These are phyloP conservation scores for Delphinella strobiligena DNA, from an alignment of 2,329 filamentous ascomycete genomes.

Conservation along the genomic window DNA sequence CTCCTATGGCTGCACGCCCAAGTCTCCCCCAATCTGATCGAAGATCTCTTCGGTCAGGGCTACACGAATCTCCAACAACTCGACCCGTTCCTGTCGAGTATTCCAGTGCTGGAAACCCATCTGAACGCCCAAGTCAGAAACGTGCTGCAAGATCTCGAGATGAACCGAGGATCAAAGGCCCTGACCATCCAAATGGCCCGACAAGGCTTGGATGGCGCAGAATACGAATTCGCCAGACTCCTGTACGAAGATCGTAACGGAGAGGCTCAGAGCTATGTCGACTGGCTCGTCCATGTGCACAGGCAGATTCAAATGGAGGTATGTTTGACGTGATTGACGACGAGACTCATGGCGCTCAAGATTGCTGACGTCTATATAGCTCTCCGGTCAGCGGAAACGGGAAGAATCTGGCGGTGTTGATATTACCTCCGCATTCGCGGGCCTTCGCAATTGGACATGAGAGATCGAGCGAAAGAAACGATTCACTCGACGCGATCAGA, in stretches of 20 bases:
- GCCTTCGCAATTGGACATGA: constrained; percentile 26
- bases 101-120: constrained; percentile 81
- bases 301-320: constrained; percentile 80
- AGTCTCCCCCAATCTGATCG: constrained; percentile 81
- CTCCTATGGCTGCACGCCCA: constrained; percentile 87
- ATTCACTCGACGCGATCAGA: too few relatives aligned
- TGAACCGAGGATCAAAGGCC: constrained; percentile 72
- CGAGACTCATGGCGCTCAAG: background rate
- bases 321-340: constrained; percentile 12
- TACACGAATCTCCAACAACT: constrained; percentile 59
- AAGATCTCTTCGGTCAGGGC: constrained; percentile 78
- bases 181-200: constrained; percentile 80
- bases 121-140: constrained; percentile 93
- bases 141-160: constrained; percentile 74
- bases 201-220: constrained; percentile 85
- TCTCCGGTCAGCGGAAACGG: constrained; percentile 58
- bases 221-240: constrained; percentile 89
- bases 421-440: constrained; percentile 11
- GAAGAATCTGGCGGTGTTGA: constrained; percentile 38
- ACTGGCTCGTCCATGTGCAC: constrained; percentile 95
- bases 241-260: constrained; percentile 93
- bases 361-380: constrained; percentile 19
- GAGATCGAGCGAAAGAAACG: constrained; percentile 27
- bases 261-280: constrained; percentile 94
- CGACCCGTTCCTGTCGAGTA: constrained; percentile 65